Evolutionary conservation across 129 eudicot genomes (phyloP).

Genomic region (Erigeron canadensis): DNA sequence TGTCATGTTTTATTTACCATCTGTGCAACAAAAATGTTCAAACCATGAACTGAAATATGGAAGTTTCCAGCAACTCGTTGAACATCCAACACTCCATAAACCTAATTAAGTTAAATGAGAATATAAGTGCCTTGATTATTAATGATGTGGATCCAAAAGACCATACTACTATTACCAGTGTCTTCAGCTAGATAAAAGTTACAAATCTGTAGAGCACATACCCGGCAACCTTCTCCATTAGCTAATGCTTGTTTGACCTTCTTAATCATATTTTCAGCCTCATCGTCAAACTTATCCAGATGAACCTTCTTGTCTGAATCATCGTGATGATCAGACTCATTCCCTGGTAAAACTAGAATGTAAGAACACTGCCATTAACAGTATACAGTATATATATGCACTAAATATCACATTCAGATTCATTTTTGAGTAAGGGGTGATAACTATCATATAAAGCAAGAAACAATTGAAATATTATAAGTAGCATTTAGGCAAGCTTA

Average conservation of each 20-base stretch:
- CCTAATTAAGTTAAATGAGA: constrained; percentile 46
- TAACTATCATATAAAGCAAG: neutral
- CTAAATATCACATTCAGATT: neutral
- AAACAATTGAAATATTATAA: neutral
- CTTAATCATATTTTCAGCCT: constrained; percentile 66
- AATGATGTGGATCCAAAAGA: constrained; percentile 10
- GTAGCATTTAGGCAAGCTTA: neutral
- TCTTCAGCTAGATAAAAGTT: neutral
- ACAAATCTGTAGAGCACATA: constrained; percentile 29
- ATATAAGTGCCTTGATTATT: neutral
- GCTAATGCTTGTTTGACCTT: constrained; percentile 85
- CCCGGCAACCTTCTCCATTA: constrained; percentile 92
- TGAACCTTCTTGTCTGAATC: constrained; percentile 53
- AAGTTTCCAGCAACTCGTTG: constrained; percentile 99
- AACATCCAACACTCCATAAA: constrained; percentile 91
- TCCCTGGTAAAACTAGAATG: constrained; percentile 40
- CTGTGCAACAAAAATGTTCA: constrained; percentile 92
- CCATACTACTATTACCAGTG: neutral
- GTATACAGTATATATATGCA: constrained; percentile 11
- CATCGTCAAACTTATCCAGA: constrained; percentile 75
- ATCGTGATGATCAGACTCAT: constrained; percentile 63
- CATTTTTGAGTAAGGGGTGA: neutral
- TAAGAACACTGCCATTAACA: constrained; percentile 24
- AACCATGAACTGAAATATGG: constrained; percentile 95
- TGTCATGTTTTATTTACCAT: constrained; percentile 58